phyloP scores from a whole-genome alignment of 1,284 basidiomycete species.

The Ceratobasidium sp. region DNA sequence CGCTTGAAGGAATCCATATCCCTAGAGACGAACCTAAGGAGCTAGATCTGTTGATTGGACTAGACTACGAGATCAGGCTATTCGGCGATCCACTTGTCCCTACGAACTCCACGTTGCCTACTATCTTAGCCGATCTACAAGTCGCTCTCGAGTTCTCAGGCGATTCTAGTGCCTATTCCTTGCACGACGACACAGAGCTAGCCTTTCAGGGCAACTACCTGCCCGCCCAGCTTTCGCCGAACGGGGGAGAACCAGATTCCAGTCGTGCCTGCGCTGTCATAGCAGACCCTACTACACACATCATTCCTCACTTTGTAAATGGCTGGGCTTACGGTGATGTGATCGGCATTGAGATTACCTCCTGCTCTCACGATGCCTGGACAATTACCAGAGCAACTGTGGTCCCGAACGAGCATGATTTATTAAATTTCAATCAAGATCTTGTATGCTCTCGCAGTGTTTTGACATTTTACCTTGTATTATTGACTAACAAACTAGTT shows the following conservation, averaged over 20 bases:
- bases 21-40: neutral
- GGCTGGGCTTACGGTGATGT: constrained; percentile 76
- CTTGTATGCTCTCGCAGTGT: neutral
- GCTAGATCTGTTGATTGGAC: constrained; percentile 70
- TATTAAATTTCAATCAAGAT: neutral
- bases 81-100: constrained; percentile 75
- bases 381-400: neutral
- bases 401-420: neutral
- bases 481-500: neutral
- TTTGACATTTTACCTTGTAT: too few species aligned
- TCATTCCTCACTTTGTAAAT: constrained; percentile 72
- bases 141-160: constrained; percentile 66
- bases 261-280: neutral
- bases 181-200: constrained; percentile 59
- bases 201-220: constrained; percentile 17
- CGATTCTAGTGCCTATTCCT: constrained; percentile 53
- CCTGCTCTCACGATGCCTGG: constrained; percentile 1
- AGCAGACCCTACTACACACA: constrained; percentile 60
- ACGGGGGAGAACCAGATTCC: constrained; percentile 56
- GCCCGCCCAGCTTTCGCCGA: constrained; percentile 51
- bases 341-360: constrained; percentile 70
- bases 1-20: neutral
- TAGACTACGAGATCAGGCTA: constrained; percentile 83
- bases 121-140: constrained; percentile 51
- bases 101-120: constrained; percentile 51